Conservation (phyloP, 2,329 filamentous ascomycete genomes). For the Calonectria multiphialidica region DNA sequence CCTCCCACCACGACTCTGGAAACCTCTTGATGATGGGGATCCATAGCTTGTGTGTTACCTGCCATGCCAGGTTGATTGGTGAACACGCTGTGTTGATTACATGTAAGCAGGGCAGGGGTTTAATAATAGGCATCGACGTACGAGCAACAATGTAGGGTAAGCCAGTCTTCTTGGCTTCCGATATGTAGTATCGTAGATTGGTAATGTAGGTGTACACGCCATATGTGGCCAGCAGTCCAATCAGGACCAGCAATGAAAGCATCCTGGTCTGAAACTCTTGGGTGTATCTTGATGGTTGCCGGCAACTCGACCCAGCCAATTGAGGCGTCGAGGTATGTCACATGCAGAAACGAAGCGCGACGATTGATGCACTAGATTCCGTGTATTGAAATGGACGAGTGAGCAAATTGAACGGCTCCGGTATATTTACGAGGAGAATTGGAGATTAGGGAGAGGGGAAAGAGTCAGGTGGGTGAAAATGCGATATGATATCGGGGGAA, state of each 20-base stretch:
- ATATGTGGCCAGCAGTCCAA: slow-evolving; percentile 50
- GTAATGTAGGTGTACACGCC: slow-evolving; percentile 45
- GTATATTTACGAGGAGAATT: no score
- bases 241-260: slow-evolving; percentile 50
- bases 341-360: not conserved
- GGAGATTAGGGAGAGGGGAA: not conserved
- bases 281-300: not conserved
- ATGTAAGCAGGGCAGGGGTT: not conserved
- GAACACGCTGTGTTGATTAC: slow-evolving; percentile 54
- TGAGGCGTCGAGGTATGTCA: not conserved
- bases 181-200: slow-evolving; percentile 59
- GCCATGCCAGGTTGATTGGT: slow-evolving; percentile 66
- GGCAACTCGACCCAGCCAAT: not conserved
- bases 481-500: not conserved
- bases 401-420: no score
- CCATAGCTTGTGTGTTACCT: slow-evolving; percentile 66
- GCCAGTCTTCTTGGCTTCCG: slow-evolving; percentile 62
- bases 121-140: slow-evolving; percentile 47
- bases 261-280: slow-evolving; percentile 43
- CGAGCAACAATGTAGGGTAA: slow-evolving; percentile 66
- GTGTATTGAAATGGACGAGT: not conserved
- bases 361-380: not conserved
- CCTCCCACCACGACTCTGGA: slow-evolving; percentile 66
- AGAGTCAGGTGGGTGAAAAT: not conserved
- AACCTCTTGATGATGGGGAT: slow-evolving; percentile 66